phyloP scores from a whole-genome alignment of 2,329 filamentous ascomycete species.

The Gyromitra esculenta region DNA sequence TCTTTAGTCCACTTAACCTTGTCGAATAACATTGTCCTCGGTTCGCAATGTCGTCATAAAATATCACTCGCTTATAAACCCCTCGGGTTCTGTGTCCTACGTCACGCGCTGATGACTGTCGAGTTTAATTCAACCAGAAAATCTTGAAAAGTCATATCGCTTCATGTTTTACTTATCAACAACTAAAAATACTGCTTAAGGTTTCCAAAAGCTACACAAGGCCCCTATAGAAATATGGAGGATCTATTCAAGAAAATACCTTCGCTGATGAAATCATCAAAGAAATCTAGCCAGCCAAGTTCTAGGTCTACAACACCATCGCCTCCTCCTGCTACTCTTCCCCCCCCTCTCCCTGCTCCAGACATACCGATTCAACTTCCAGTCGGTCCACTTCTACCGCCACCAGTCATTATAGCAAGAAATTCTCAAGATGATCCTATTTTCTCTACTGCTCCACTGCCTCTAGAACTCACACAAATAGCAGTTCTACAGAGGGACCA shows the following conservation, averaged over 20 bases:
- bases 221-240: conserved; percentile 12
- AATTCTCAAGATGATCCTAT: neutral
- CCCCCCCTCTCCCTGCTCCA: conserved; percentile 21
- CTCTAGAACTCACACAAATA: conserved; percentile 8
- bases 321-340: conserved; percentile 21
- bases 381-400: conserved; percentile 10
- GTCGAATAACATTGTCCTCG: neutral
- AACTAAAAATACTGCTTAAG: no score
- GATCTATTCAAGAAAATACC: conserved; percentile 25
- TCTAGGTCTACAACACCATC: conserved; percentile 11
- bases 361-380: conserved; percentile 34
- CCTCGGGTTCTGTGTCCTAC: no score
- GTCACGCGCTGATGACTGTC: neutral
- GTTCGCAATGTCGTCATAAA: neutral
- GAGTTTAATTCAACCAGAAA: no score
- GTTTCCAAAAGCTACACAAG: neutral
- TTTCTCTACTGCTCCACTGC: conserved; percentile 8
- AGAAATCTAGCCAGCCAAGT: conserved; percentile 15
- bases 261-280: conserved; percentile 13
- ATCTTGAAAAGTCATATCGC: no score
- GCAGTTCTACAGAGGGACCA: conserved; percentile 19
- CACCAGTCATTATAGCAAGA: conserved; percentile 4
- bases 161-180: no score
- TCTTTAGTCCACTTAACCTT: neutral
- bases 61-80: neutral